Percentiles rank a stretch among this genome's conserved stretches.
Conservation (phyloP, 2,329 filamentous ascomycete genomes). For the Cordyceps cateniannulata region DNA sequence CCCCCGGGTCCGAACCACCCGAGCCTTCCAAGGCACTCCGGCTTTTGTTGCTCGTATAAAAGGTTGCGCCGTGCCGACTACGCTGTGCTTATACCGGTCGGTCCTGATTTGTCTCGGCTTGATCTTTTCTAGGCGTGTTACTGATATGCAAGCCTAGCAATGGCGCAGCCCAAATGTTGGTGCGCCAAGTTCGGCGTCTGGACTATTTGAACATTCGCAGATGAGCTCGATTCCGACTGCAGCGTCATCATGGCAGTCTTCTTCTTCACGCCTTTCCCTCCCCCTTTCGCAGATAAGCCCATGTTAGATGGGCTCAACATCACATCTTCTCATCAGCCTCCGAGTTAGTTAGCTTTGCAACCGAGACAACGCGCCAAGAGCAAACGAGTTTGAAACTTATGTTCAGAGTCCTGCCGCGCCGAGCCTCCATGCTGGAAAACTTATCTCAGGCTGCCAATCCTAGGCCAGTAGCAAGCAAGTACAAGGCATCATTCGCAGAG, state of each 20-base stretch:
- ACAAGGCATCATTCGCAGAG: not conserved
- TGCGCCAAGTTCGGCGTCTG: too few species aligned
- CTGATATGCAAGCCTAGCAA: too few species aligned
- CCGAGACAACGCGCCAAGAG: not conserved
- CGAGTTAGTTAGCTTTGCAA: not conserved
- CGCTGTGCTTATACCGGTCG: not conserved
- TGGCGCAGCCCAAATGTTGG: too few species aligned
- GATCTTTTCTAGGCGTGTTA: not conserved
- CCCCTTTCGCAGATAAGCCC: too few species aligned
- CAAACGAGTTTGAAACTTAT: not conserved
- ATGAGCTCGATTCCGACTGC: too few species aligned
- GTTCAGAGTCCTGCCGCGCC: not conserved
- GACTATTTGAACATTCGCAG: too few species aligned
- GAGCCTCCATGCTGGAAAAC: not conserved
- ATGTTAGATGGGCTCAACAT: too few species aligned
- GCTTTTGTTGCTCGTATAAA: not conserved
- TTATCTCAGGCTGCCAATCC: too few species aligned
- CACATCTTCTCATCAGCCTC: too few species aligned
- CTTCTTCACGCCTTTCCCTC: too few species aligned
- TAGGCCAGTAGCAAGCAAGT: not conserved
- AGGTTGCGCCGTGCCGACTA: slow-evolving; percentile 2
- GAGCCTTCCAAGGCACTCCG: not conserved
- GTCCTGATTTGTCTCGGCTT: not conserved
- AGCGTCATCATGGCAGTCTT: too few species aligned
- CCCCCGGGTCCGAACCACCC: not conserved